Evolutionary conservation across 495 filamentous ascomycete species (phyloP), one percentile per base, ranked within the genome.

Genomic region (Lophium mytilinum): DNA sequence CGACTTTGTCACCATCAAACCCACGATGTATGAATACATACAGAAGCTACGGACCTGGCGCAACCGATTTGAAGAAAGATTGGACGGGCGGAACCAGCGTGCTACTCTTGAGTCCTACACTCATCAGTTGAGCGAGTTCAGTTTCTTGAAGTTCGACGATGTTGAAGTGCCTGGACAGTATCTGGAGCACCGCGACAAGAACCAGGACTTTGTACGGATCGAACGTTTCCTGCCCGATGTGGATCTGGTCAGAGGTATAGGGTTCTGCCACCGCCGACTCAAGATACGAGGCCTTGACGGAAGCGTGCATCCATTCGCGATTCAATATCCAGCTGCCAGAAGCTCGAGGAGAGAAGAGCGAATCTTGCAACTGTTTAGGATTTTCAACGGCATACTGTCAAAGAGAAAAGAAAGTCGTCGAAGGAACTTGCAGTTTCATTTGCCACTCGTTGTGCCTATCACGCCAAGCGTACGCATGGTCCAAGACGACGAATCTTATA

Each of bases 251-350:
- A 83, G 94, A 35, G 86, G 83, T 8, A 87, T 92, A 63, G 89
- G 89, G 50, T 83, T 87, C 41, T 96, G 90, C 47, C 90, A 97
- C 68, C 84, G 94, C 35, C 81, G 94, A 33, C 75, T 99, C 61
- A 95, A 89, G 77, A 95, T 99, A 61, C 86, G 94, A 42, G 94
- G 94, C n/a, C 90, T 96, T 64, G 94, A 99, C 69, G 94, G 94
- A 40, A 96, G 90, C 63, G 73, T 96, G 11, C 92, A 97, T 74
- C 76, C 90, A 11, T 99, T 97, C 68, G 90, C 91, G 4, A 87
- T 99, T 19, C 94, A 99, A 68, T 89, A 96, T 67, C 94, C 94
- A 7, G 89, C 94, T 10, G 88, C 90, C 17, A 79, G 92, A 52
- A 87, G 94, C 69, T 94, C 89, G 60, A 81, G 94, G 55, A 83